Percentiles rank a stretch among this genome's conserved stretches.
Evolutionary conservation across 148 eudicot genomes (phyloP).

Genomic region (Simmondsia chinensis): DNA sequence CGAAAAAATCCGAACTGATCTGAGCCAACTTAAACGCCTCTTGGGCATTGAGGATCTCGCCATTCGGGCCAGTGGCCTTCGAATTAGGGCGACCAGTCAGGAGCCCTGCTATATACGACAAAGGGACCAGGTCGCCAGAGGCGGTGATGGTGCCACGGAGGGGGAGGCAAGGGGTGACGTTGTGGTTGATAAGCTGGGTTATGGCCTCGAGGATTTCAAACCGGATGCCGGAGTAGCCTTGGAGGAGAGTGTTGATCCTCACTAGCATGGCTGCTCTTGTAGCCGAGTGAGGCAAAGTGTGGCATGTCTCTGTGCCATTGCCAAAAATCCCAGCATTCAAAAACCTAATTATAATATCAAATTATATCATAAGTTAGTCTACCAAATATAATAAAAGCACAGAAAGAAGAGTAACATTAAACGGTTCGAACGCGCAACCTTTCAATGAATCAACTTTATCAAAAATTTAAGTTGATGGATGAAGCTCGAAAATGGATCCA

Average conservation of each 20-base stretch:
- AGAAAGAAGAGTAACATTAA: too few relatives aligned
- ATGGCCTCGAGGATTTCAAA: slow-evolving; percentile 77
- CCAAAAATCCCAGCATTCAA: slow-evolving; percentile 89
- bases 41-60: slow-evolving; percentile 38
- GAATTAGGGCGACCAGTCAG: slow-evolving; percentile 80
- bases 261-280: slow-evolving; percentile 90
- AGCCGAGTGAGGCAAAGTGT: slow-evolving; percentile 63
- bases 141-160: slow-evolving; percentile 84
- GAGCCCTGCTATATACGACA: slow-evolving; percentile 85
- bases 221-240: slow-evolving; percentile 87
- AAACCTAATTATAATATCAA: slow-evolving; percentile 62
- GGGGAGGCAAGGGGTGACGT: slow-evolving; percentile 77
- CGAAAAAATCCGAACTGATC: slow-evolving; percentile 42
- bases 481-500: too few relatives aligned
- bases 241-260: slow-evolving; percentile 80
- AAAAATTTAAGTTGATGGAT: too few relatives aligned
- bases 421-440: too few relatives aligned
- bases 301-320: slow-evolving; percentile 43
- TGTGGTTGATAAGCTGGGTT: slow-evolving; percentile 55
- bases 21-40: slow-evolving; percentile 59
- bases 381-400: too few relatives aligned
- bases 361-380: too few relatives aligned
- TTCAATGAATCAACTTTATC: too few relatives aligned
- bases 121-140: slow-evolving; percentile 78
- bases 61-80: slow-evolving; percentile 58